Base-by-base conservation (phyloP, 2,329 filamentous ascomycete genomes). In the Aspergillus melleus region DNA sequence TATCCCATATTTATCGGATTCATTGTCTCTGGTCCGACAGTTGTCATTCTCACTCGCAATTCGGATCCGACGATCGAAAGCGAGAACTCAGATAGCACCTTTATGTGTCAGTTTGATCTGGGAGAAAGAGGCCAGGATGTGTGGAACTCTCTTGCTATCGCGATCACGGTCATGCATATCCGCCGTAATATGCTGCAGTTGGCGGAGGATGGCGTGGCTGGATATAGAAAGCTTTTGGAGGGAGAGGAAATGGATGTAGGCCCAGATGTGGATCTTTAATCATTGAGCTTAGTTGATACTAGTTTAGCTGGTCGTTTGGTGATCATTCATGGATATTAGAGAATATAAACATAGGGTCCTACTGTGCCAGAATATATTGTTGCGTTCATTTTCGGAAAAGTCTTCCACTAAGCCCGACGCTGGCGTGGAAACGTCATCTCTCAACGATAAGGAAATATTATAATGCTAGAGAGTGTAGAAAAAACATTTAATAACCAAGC, bases 61-160 rank as follows among this genome's bases (percentile, higher is more conserved):
- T 74, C 77, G 1, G 71, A 79, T 19, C 74, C 78, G 2, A 64
- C 66, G 16, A 64, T 50, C 4, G 63, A 64, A 49, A 55, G 55
- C 2, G 47, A 63, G 2, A 63, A 57, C 58, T 67, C 52, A 24
- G 66, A 62, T 32, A 67, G 59, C 36, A 70, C 63, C 53, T 77
- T 77, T 11, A 79, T 87, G 53, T 80, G 78, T 5, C 79, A 81
- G 55, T 83, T 86, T 63, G 81, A 87, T 66, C 80, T 86, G 57
- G 77, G 76, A 4, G 78, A 84, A 49, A 69, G 72, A 9, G 79
- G 79, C 1, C 82, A 83, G 60, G 85, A 87, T 67, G 84, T 87
- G 2, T 88, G 85, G 85, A 86, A 86, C 66, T 78, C 81, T 4
- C 73, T 87, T 4, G 83, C 84, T 0, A 64, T 87, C 53, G 83